Percentiles rank a stretch among this genome's conserved stretches.
Evolutionary conservation across 306 rosid species (phyloP).

Genomic region (Prunus salicina): DNA sequence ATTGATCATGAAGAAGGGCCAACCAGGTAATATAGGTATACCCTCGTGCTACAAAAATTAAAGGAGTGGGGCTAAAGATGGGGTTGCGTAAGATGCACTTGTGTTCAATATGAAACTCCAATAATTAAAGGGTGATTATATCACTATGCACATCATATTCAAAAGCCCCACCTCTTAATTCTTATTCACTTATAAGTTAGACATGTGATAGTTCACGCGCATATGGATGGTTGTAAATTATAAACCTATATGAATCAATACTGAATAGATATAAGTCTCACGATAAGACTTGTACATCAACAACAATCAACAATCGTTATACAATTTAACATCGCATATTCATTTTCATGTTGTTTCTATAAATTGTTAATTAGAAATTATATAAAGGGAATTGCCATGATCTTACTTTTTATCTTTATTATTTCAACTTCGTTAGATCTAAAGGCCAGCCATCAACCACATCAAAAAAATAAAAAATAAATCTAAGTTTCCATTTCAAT

Average conservation of each 20-base stretch:
- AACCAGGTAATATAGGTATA: neutral
- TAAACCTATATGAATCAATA: no score
- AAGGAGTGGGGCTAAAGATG: conserved; percentile 26
- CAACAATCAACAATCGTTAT: neutral
- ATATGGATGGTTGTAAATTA: neutral
- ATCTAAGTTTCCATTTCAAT: neutral
- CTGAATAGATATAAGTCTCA: neutral
- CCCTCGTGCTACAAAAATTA: neutral
- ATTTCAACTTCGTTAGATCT: neutral
- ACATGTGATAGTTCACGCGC: neutral
- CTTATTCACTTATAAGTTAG: neutral
- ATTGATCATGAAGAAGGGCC: conserved; percentile 19
- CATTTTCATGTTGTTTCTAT: neutral
- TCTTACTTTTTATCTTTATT: neutral
- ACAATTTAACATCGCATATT: neutral
- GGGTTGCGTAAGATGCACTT: conserved; percentile 45
- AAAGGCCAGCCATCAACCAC: neutral
- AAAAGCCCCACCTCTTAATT: neutral
- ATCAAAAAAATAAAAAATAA: neutral
- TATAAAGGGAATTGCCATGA: neutral
- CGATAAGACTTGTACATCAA: neutral
- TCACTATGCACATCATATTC: neutral
- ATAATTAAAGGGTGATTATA: conserved; percentile 35
- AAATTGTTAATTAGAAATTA: neutral
- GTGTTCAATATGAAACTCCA: conserved; percentile 27